These are phyloP conservation scores for Carex parvula DNA, from an alignment of 176 grass and related monocot genomes.

Conservation along the genomic window DNA sequence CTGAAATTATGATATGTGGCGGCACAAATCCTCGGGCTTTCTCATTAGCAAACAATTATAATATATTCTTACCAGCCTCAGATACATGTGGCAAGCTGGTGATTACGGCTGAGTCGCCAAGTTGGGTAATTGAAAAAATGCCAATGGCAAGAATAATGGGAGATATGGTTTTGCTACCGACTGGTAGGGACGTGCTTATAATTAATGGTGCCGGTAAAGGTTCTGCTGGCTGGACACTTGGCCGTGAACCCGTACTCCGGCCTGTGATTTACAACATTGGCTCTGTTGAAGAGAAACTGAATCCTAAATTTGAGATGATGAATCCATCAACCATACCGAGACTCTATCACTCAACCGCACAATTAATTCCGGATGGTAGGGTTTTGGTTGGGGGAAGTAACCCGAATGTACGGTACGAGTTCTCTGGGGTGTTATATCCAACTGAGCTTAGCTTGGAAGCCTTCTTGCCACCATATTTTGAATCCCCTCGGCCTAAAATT, in stretches of 20 bases:
- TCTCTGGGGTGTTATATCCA: constrained; percentile 22
- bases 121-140: constrained; percentile 33
- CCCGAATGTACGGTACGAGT: constrained; percentile 23
- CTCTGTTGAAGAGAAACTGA: neutral
- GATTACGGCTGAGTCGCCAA: constrained; percentile 28
- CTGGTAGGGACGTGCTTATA: constrained; percentile 23
- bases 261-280: constrained; percentile 21
- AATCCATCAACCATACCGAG: constrained; percentile 22
- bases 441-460: constrained; percentile 42
- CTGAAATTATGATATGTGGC: constrained; percentile 37
- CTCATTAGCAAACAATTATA: neutral
- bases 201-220: constrained; percentile 26
- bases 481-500: neutral
- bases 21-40: neutral
- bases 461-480: constrained; percentile 33
- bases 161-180: constrained; percentile 37
- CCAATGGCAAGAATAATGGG: constrained; percentile 31
- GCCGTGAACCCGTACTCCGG: neutral
- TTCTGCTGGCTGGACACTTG: constrained; percentile 24
- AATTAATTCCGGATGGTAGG: constrained; percentile 30
- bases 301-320: constrained; percentile 26
- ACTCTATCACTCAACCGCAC: constrained; percentile 35
- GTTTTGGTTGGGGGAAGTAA: constrained; percentile 39
- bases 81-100: constrained; percentile 26
- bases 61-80: constrained; percentile 13